Evolutionary conservation across 345 rosid species (phyloP).

Genomic region (Gynandropsis gynandra): DNA sequence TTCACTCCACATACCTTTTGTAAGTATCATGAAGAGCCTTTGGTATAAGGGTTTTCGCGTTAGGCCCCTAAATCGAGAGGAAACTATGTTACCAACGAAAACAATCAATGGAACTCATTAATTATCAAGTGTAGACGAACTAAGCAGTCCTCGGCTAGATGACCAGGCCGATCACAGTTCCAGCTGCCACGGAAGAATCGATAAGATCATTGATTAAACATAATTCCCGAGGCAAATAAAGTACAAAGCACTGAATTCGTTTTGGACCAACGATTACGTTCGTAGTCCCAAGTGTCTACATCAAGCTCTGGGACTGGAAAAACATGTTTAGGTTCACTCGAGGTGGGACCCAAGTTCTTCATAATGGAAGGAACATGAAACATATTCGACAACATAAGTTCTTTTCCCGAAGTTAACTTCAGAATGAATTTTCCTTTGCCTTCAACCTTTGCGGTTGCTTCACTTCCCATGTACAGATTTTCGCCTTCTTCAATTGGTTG

Average conservation of each 20-base stretch:
- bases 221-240: no score
- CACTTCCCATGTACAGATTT: no score
- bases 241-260: conserved; percentile 55
- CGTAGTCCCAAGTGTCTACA: conserved; percentile 49
- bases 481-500: no score
- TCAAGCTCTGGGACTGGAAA: conserved; percentile 25
- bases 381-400: no score
- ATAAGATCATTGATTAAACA: background rate
- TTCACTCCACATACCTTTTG: conserved; percentile 38
- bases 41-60: conserved; percentile 30
- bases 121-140: conserved; percentile 15
- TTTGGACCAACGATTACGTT: conserved; percentile 40
- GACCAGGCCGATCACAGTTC: conserved; percentile 67
- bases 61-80: conserved; percentile 28
- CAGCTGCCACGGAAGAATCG: conserved; percentile 32
- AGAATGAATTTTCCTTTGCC: no score
- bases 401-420: no score
- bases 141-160: conserved; percentile 65
- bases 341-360: conserved; percentile 19
- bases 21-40: conserved; percentile 53
- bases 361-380: conserved; percentile 18
- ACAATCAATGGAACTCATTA: background rate
- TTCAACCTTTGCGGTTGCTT: no score
- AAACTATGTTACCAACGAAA: background rate
- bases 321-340: conserved; percentile 22